Percentiles rank a stretch among this genome's conserved stretches.
Evolutionary conservation across 331 rosid species (phyloP).

Genomic region (Acacia concinna): DNA sequence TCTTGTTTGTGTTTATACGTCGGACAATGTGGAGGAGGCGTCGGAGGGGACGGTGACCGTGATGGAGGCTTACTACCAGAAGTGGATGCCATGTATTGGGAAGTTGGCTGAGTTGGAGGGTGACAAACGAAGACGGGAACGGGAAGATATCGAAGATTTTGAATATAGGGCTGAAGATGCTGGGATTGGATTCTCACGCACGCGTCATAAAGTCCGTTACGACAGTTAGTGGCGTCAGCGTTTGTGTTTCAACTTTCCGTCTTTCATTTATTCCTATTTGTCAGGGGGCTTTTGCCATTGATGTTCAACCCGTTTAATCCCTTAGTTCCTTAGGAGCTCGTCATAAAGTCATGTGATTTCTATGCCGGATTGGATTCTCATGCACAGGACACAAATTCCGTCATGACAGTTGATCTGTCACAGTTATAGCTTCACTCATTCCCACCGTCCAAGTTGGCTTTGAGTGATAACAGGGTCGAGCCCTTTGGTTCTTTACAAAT

Average conservation of each 20-base stretch:
- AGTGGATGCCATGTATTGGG: not conserved
- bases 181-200: not conserved
- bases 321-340: not conserved
- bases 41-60: not conserved
- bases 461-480: no score
- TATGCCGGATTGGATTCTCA: no score
- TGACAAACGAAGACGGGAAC: not conserved
- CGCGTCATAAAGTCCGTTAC: not conserved
- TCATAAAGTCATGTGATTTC: not conserved
- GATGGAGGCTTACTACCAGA: not conserved
- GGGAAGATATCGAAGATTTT: not conserved
- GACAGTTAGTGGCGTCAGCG: no score
- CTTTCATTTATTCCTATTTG: no score
- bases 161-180: not conserved
- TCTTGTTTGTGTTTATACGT: not conserved
- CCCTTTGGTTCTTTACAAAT: no score
- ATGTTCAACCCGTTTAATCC: not conserved
- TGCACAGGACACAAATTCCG: no score
- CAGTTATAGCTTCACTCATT: no score
- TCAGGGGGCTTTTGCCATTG: no score
- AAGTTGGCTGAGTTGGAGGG: not conserved
- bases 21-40: not conserved
- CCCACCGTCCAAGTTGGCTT: no score
- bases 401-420: no score
- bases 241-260: no score